A percentile compares a stretch with the other conserved stretches of the same genome.
These are phyloP conservation scores for Plenodomus tracheiphilus DNA, from an alignment of 2,329 filamentous ascomycete genomes.

Conservation along the genomic window DNA sequence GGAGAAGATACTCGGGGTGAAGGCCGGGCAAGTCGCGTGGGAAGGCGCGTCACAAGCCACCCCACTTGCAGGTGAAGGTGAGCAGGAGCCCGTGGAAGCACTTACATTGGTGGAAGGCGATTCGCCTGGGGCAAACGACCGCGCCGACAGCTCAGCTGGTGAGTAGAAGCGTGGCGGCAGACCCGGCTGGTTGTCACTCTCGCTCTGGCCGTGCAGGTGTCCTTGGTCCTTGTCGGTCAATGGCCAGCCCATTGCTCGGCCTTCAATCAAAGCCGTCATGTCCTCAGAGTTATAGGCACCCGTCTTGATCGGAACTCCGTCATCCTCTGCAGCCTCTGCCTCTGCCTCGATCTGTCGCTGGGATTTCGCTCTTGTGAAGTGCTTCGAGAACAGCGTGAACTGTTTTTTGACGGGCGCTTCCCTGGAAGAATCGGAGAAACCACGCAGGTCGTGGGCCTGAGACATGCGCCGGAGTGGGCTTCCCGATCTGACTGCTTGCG, in stretches of 20 bases:
- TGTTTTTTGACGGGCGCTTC: background rate
- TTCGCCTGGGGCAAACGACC: constrained; percentile 20
- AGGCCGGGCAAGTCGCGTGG: constrained; percentile 3
- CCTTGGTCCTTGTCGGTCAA: no score
- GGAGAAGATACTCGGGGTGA: constrained; percentile 6
- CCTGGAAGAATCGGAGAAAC: background rate
- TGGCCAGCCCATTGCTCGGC: constrained; percentile 20
- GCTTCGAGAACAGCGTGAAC: background rate
- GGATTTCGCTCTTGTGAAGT: background rate
- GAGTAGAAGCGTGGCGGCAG: constrained; percentile 38
- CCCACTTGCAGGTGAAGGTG: constrained; percentile 11
- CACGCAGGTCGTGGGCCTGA: constrained; percentile 6
- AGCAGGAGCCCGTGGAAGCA: constrained; percentile 12
- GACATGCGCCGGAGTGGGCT: constrained; percentile 20
- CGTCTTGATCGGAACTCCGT: constrained; percentile 28
- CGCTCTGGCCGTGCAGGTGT: no score
- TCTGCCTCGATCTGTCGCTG: background rate
- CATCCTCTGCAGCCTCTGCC: background rate
- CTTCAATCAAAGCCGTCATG: constrained; percentile 32
- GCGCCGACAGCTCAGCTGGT: constrained; percentile 26
- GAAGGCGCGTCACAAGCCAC: constrained; percentile 2
- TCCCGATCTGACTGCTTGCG: background rate
- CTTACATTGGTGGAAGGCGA: constrained; percentile 40
- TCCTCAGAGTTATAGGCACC: constrained; percentile 29
- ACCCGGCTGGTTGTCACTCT: background rate